A percentile compares a stretch with the other conserved stretches of the same genome.
These are phyloP conservation scores for Cyberlindnera suaveolens DNA, from an alignment of 805 yeast genomes.

Conservation along the genomic window DNA sequence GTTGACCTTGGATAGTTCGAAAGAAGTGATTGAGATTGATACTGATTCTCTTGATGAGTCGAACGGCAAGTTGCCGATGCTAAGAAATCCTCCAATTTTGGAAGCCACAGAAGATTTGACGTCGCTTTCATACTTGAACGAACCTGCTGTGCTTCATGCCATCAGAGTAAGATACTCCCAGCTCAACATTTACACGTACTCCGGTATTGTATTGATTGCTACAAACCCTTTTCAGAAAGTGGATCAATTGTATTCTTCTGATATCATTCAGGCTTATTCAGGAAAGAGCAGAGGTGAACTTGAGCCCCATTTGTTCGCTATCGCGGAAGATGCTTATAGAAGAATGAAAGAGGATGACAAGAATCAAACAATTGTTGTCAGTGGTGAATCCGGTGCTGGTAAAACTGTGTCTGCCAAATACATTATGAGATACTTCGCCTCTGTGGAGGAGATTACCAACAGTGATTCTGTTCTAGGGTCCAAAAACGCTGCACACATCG, in stretches of 20 bases:
- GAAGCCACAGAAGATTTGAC: slow-evolving; percentile 96
- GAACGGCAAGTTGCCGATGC: slow-evolving; percentile 55
- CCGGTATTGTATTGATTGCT: slow-evolving; percentile 95
- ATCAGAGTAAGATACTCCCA: slow-evolving; percentile 85
- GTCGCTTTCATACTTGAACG: slow-evolving; percentile 84
- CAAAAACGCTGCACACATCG: slow-evolving; percentile 40
- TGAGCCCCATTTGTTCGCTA: slow-evolving; percentile 95
- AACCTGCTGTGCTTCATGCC: slow-evolving; percentile 94
- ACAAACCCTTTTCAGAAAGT: slow-evolving; percentile 92
- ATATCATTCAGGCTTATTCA: slow-evolving; percentile 90
- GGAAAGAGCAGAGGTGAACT: slow-evolving; percentile 90
- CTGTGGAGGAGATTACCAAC: slow-evolving; percentile 58
- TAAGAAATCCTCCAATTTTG: slow-evolving; percentile 85
- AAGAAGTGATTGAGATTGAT: slow-evolving; percentile 39
- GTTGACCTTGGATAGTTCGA: slow-evolving; percentile 46
- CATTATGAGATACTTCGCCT: slow-evolving; percentile 95
- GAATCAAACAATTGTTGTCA: slow-evolving; percentile 93
- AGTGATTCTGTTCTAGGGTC: slow-evolving; percentile 29
- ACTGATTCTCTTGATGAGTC: slow-evolving; percentile 30
- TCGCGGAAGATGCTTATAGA: slow-evolving; percentile 95
- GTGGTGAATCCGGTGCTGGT: slow-evolving; percentile 99
- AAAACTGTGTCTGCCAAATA: slow-evolving; percentile 96
- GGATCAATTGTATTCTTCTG: slow-evolving; percentile 85
- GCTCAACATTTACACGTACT: slow-evolving; percentile 87
- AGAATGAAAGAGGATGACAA: slow-evolving; percentile 82